phyloP scores from a whole-genome alignment of 352 stramenopile genomes.

The Globisporangium irregulare region DNA sequence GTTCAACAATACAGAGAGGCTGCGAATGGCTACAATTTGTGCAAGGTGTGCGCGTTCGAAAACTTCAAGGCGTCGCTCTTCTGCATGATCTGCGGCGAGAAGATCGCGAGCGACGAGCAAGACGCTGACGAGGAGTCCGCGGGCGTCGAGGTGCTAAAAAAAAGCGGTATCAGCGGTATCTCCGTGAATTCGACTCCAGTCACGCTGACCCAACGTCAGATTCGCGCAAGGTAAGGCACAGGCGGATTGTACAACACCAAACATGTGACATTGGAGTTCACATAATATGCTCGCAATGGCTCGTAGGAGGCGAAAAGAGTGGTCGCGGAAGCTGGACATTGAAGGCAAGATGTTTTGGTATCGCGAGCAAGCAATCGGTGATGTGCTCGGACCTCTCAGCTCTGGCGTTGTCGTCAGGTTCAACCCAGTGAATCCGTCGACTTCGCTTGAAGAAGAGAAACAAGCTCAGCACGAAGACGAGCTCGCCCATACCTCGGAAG shows the following conservation, averaged over 20 bases:
- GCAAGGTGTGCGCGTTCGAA: conserved; percentile 48
- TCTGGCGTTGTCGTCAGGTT: conserved; percentile 13
- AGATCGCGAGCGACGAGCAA: conserved; percentile 17
- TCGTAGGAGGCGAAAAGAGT: conserved; percentile 44
- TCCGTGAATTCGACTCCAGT: conserved; percentile 9
- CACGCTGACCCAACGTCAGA: conserved; percentile 23
- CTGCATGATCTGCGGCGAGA: conserved; percentile 45
- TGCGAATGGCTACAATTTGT: conserved; percentile 42
- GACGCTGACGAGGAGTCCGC: not conserved
- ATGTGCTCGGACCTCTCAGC: not conserved
- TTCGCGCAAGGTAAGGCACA: conserved; percentile 22
- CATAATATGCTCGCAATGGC: not conserved
- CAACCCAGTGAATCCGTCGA: not conserved
- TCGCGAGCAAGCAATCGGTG: conserved; percentile 14
- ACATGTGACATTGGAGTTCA: not conserved
- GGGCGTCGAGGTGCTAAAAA: conserved; percentile 7
- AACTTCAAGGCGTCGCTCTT: conserved; percentile 55
- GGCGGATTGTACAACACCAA: no score
- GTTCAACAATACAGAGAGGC: conserved; percentile 26
- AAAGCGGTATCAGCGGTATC: conserved; percentile 4
- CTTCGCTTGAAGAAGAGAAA: not conserved
- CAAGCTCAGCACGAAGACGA: not conserved
- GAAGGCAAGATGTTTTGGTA: conserved; percentile 61
- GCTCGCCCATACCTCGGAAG: not conserved
- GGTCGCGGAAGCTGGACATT: conserved; percentile 51